These are phyloP conservation scores for Scopulariopsis brevicaulis DNA, from an alignment of 2,329 filamentous ascomycete genomes.

Conservation along the genomic window DNA sequence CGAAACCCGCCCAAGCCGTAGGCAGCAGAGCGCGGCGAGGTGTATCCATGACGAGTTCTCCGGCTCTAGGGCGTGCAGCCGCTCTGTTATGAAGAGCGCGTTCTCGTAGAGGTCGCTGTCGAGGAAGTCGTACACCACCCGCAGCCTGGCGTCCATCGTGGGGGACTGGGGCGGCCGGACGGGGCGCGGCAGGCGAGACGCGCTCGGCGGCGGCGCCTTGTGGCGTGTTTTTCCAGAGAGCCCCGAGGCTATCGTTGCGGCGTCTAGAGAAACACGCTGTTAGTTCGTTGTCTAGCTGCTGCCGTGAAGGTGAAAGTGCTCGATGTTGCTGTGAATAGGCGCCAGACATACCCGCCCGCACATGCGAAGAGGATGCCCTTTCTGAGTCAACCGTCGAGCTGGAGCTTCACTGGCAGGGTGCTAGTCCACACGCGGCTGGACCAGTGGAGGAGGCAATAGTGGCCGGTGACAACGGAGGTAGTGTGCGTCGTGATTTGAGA, in stretches of 20 bases:
- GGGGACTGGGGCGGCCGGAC: background rate
- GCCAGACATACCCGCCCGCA: background rate
- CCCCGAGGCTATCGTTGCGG: background rate
- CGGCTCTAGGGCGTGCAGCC: constrained; percentile 8
- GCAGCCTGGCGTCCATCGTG: constrained; percentile 5
- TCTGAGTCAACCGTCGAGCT: background rate
- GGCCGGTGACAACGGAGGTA: background rate
- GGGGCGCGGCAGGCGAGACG: background rate
- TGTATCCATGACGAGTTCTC: constrained; percentile 9
- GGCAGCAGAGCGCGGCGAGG: constrained; percentile 9
- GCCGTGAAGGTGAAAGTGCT: background rate
- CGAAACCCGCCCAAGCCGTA: constrained; percentile 7
- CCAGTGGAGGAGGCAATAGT: background rate
- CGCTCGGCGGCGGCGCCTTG: background rate
- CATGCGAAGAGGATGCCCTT: background rate
- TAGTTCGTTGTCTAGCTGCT: background rate
- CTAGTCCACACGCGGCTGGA: background rate
- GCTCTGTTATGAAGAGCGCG: constrained; percentile 4
- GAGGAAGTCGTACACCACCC: constrained; percentile 4
- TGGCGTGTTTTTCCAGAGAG: background rate
- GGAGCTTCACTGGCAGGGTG: background rate
- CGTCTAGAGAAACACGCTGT: background rate
- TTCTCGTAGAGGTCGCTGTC: constrained; percentile 5
- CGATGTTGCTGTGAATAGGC: background rate
- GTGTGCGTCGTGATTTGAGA: background rate